Evolutionary conservation across 2,329 filamentous ascomycete species (phyloP).

Genomic region (Trichoderma atroviride): DNA sequence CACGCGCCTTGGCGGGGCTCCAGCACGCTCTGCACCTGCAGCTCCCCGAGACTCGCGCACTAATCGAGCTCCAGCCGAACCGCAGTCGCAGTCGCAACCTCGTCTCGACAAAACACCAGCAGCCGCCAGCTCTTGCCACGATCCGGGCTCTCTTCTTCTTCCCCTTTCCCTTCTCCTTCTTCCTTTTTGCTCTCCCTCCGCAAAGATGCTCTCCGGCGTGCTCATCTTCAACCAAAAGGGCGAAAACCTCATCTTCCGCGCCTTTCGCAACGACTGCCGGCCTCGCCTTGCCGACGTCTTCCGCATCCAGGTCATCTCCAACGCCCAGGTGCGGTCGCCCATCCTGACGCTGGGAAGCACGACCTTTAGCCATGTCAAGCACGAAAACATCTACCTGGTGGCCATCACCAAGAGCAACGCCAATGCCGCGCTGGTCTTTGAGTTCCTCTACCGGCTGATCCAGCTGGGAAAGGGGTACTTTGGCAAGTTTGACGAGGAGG

Average conservation of each 20-base stretch:
- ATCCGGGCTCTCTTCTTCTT: background rate
- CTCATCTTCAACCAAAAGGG: slow-evolving; percentile 99
- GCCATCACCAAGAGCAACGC: slow-evolving; percentile 98
- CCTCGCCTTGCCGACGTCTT: slow-evolving; percentile 98
- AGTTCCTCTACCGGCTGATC: slow-evolving; percentile 93
- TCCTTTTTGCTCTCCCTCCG: background rate
- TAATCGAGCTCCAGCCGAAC: background rate
- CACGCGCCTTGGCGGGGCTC: slow-evolving; percentile 24
- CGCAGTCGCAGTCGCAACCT: slow-evolving; percentile 11
- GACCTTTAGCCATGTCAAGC: slow-evolving; percentile 99
- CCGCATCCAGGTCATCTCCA: slow-evolving; percentile 98
- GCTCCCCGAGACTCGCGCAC: slow-evolving; percentile 3
- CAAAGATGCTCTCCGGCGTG: slow-evolving; percentile 87
- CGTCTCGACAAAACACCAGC: slow-evolving; percentile 12
- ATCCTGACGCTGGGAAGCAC: slow-evolving; percentile 97
- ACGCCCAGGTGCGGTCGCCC: slow-evolving; percentile 94
- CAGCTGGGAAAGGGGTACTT: slow-evolving; percentile 93
- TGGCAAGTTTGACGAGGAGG: slow-evolving; percentile 98
- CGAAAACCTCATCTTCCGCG: slow-evolving; percentile 98
- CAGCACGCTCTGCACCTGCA: slow-evolving; percentile 17
- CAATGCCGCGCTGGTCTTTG: slow-evolving; percentile 96
- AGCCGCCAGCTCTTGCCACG: background rate
- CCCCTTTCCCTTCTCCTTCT: background rate
- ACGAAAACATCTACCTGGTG: slow-evolving; percentile 98
- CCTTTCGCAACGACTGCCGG: slow-evolving; percentile 97